phyloP scores from a whole-genome alignment of 345 rosid species.

The Erysimum cheiranthoides region DNA sequence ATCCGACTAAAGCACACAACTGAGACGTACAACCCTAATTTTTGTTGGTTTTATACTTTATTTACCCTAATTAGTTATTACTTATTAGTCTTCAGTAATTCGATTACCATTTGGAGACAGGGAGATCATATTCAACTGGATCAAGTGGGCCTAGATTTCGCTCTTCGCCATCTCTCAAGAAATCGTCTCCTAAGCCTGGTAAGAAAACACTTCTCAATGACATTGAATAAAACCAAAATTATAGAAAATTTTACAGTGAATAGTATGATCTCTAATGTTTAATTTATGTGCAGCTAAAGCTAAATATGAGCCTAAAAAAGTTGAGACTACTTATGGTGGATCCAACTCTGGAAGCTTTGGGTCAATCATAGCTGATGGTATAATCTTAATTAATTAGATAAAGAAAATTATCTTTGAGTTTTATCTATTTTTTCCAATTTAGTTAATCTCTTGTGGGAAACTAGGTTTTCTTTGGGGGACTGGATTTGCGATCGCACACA shows the following conservation, averaged over 20 bases:
- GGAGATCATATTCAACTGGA: slow-evolving; percentile 23
- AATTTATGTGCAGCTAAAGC: background rate
- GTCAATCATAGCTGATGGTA: slow-evolving; percentile 24
- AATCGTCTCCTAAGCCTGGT: slow-evolving; percentile 12
- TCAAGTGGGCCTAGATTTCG: background rate
- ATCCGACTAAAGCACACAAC: background rate
- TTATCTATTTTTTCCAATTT: background rate
- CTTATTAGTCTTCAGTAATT: background rate
- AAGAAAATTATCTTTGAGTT: background rate
- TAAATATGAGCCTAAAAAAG: slow-evolving; percentile 21
- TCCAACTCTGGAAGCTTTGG: background rate
- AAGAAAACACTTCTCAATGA: background rate
- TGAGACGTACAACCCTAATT: background rate
- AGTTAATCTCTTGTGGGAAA: background rate
- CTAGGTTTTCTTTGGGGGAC: slow-evolving; percentile 16
- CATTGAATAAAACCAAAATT: background rate
- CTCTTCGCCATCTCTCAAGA: background rate
- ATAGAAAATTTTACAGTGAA: background rate
- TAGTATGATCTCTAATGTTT: background rate
- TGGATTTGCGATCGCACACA: slow-evolving; percentile 28
- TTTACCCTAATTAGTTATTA: background rate
- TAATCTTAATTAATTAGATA: background rate
- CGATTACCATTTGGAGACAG: slow-evolving; percentile 5
- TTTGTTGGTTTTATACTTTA: background rate
- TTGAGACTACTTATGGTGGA: background rate